phyloP scores from a whole-genome alignment of 1,284 basidiomycete species.

The Microbotryomycetes sp. region DNA sequence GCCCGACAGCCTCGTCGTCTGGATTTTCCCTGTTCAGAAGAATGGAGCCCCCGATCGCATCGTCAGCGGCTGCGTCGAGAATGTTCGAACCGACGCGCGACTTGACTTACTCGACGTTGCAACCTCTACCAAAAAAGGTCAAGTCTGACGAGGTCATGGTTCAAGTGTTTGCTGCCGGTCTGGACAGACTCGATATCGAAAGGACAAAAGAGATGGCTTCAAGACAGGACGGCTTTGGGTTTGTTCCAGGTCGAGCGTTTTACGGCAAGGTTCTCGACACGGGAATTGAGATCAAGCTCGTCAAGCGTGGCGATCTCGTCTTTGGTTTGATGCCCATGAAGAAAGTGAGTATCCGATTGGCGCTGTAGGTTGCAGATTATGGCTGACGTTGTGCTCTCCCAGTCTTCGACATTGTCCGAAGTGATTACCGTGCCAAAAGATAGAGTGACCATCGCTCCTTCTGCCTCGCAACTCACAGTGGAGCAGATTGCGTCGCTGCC shows the following conservation, averaged over 20 bases:
- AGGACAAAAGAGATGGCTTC: slow-evolving; percentile 32
- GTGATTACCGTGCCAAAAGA: slow-evolving; percentile 39
- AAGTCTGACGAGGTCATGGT: slow-evolving; percentile 41
- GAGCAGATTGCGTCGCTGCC: slow-evolving; percentile 45
- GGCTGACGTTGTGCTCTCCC: no score
- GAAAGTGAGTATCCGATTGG: slow-evolving; percentile 36
- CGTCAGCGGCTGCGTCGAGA: neutral
- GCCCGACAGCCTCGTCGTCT: neutral
- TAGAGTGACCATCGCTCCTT: slow-evolving; percentile 40
- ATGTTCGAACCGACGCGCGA: slow-evolving; percentile 14
- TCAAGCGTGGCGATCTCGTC: slow-evolving; percentile 43
- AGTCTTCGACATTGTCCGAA: slow-evolving; percentile 43
- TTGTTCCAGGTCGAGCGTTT: slow-evolving; percentile 43
- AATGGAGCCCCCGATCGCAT: neutral
- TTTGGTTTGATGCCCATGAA: slow-evolving; percentile 42
- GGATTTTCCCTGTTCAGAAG: neutral
- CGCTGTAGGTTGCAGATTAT: no score
- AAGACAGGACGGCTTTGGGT: slow-evolving; percentile 35
- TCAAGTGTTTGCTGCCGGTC: slow-evolving; percentile 41
- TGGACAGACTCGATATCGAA: slow-evolving; percentile 41
- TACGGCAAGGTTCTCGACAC: slow-evolving; percentile 43
- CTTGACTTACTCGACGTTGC: slow-evolving; percentile 9
- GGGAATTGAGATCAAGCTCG: slow-evolving; percentile 32
- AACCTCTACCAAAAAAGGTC: slow-evolving; percentile 38
- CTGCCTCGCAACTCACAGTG: slow-evolving; percentile 38